These are phyloP conservation scores for Globisporangium takayamanum DNA, from an alignment of 352 stramenopile genomes.

Conservation along the genomic window DNA sequence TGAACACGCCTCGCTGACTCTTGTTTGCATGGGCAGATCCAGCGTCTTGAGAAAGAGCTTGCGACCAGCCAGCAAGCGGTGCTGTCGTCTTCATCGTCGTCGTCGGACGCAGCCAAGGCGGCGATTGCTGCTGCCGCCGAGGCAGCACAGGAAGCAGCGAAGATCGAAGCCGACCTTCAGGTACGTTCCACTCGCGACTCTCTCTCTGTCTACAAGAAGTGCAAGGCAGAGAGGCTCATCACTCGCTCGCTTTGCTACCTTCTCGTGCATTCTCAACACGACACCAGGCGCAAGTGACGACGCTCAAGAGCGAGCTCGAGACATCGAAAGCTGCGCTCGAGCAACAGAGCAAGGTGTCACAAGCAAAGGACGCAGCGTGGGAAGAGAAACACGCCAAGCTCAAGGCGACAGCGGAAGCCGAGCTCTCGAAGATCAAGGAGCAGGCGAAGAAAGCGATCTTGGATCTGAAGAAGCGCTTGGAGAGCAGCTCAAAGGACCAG, in stretches of 20 bases:
- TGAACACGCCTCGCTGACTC: not conserved
- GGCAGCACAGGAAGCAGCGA: slow-evolving; percentile 17
- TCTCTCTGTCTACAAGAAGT: no score
- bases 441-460: slow-evolving; percentile 85
- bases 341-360: slow-evolving; percentile 36
- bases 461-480: slow-evolving; percentile 74
- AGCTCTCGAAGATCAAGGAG: slow-evolving; percentile 83
- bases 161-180: slow-evolving; percentile 32
- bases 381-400: slow-evolving; percentile 73
- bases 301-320: slow-evolving; percentile 28
- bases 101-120: slow-evolving; percentile 27
- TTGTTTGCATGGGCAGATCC: slow-evolving; percentile 26
- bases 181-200: slow-evolving; percentile 4
- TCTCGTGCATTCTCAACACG: not conserved
- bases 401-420: slow-evolving; percentile 62
- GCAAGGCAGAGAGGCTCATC: no score
- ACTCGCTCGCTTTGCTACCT: not conserved
- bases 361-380: slow-evolving; percentile 41
- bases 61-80: slow-evolving; percentile 21
- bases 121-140: slow-evolving; percentile 8
- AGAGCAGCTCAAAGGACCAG: slow-evolving; percentile 49
- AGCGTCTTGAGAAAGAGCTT: slow-evolving; percentile 54
- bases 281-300: slow-evolving; percentile 28
- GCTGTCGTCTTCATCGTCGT: slow-evolving; percentile 9
- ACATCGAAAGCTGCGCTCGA: slow-evolving; percentile 39